These are phyloP conservation scores for Candida manassasensis DNA, from an alignment of 805 yeast genomes.

Conservation along the genomic window DNA sequence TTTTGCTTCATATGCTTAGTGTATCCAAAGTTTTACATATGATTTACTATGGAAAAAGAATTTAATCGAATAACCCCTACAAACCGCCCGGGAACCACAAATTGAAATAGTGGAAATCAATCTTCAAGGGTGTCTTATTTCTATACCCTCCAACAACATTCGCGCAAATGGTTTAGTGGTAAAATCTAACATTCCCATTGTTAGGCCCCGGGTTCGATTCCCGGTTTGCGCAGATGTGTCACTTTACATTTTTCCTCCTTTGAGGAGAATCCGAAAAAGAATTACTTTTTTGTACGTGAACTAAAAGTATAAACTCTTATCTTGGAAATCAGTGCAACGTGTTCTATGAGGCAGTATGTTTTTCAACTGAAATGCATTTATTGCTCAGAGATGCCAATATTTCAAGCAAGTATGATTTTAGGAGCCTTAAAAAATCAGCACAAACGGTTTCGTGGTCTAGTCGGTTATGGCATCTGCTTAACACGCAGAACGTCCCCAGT, in stretches of 20 bases:
- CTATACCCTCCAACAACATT: neutral
- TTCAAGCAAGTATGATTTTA: too few species aligned
- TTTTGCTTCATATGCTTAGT: too few species aligned
- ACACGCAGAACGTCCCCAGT: conserved; percentile 99
- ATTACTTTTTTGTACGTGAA: neutral
- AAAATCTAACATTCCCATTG: conserved; percentile 30
- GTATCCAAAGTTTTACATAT: too few species aligned
- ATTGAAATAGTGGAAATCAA: too few species aligned
- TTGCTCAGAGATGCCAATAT: too few species aligned
- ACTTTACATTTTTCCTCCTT: conserved; percentile 1
- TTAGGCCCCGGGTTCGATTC: conserved; percentile 33
- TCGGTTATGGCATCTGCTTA: conserved; percentile 99
- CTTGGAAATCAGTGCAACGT: neutral
- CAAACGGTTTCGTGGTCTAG: conserved; percentile 99
- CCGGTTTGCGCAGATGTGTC: conserved; percentile 23
- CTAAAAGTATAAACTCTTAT: neutral
- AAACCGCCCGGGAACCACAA: too few species aligned
- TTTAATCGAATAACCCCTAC: too few species aligned
- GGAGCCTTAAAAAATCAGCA: too few species aligned
- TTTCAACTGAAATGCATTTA: neutral
- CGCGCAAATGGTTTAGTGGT: conserved; percentile 24
- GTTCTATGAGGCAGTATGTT: neutral
- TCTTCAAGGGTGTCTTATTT: neutral
- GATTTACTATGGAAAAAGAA: too few species aligned
- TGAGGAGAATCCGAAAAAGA: neutral